Base-by-base conservation (phyloP, 129 eudicot genomes). In the Helianthus tuberosus region DNA sequence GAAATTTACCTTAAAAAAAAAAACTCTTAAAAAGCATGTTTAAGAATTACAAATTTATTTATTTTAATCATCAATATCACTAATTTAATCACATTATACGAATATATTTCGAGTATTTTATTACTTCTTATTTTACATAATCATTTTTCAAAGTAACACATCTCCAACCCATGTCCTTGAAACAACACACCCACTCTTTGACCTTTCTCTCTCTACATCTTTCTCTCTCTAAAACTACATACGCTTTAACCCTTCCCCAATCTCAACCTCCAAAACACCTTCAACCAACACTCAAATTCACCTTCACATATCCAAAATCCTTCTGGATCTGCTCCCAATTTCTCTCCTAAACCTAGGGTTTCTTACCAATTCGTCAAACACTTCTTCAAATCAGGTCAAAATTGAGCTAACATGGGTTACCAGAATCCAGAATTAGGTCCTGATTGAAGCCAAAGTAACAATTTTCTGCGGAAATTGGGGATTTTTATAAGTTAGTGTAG, bases 381-480 rank as follows among this genome's bases (percentile, higher is more conserved):
- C 46, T 35, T 51, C 15, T 63, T 64, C 53, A 63, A 23, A 11
- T 51, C 11, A 58, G 49, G 64, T 66, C 23, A 47, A 73, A 15
- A 20, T 65, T 75, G 32, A 16, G 1, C 23, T 48, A 6, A 60
- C 16, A 44, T 53, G 67, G 32, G 43, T 52, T 70, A 15, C 13
- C 73, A 49, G 41, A 66, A 41, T 66, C 72, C 69, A 20, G 72
- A 55, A 54, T 59, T 73, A 65, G 83, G 83, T 13, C 85, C 83
- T 74, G 78, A 84, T 72, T 86, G 85, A 82, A 82, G 80, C 41
- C 10, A 27, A 47, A 61, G 55, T n/a, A 66, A 47, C 74, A 64
- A 53, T 50, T 25, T 80, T 75, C 73, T 32, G 36, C 4, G 36
- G 36, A 32, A 32, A 32, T 32, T 43, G 8, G 68, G 83, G 71